These are phyloP conservation scores for Hansenula anomala DNA, from an alignment of 1,139 yeast species.

Conservation along the genomic window DNA sequence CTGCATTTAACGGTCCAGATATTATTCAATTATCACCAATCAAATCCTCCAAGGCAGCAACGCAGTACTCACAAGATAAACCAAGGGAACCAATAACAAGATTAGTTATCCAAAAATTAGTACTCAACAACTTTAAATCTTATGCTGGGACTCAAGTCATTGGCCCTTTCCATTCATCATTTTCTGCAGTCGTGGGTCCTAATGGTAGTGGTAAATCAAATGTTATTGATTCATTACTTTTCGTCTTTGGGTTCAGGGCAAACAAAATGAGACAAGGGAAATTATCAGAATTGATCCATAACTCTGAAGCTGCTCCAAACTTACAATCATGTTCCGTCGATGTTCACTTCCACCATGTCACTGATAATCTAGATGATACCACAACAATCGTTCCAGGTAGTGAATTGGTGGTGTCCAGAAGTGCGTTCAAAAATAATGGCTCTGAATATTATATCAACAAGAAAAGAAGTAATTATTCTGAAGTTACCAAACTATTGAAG, in stretches of 20 bases:
- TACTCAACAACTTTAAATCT: constrained; percentile 84
- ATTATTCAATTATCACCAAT: constrained; percentile 34
- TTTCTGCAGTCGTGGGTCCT: constrained; percentile 98
- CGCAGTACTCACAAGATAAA: constrained; percentile 25
- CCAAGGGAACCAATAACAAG: constrained; percentile 39
- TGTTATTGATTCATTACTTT: constrained; percentile 91
- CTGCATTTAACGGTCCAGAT: constrained; percentile 30
- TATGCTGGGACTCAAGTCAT: constrained; percentile 93
- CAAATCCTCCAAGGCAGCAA: constrained; percentile 24
- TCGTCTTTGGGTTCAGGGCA: constrained; percentile 97
- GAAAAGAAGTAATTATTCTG: constrained; percentile 65
- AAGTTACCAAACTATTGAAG: constrained; percentile 70
- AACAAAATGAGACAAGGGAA: constrained; percentile 96
- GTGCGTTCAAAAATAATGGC: constrained; percentile 69
- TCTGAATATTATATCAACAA: constrained; percentile 78
- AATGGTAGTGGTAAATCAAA: constrained; percentile 98
- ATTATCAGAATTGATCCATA: constrained; percentile 84
- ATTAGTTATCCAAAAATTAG: constrained; percentile 68
- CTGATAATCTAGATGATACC: constrained; percentile 49
- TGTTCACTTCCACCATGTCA: constrained; percentile 79
- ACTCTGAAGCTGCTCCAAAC: constrained; percentile 66
- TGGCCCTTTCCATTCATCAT: constrained; percentile 92
- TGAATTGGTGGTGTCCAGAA: constrained; percentile 68
- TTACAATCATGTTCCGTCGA: constrained; percentile 83
- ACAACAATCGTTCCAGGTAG: constrained; percentile 46